Conservation (phyloP, 2,329 filamentous ascomycete species). For the Rhynchosporium agropyri region DNA sequence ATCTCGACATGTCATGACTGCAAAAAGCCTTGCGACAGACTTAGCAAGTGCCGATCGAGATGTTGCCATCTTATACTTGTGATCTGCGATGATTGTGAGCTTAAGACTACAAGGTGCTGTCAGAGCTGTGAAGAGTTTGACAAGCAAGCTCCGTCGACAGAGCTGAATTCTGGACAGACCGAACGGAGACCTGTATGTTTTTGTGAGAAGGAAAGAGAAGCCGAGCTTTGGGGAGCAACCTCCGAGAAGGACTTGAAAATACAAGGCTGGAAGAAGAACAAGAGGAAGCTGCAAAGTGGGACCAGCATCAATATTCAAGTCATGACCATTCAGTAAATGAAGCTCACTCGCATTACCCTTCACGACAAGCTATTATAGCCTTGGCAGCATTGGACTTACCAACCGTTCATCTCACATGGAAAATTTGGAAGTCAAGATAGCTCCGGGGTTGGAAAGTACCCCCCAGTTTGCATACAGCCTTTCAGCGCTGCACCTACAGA, state of each 20-base stretch:
- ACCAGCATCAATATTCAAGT: conserved; percentile 29
- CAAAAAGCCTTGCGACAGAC: conserved; percentile 29
- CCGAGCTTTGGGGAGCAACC: conserved; percentile 36
- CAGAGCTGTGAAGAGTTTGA: conserved; percentile 36
- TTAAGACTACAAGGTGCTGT: conserved; percentile 38
- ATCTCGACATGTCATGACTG: conserved; percentile 41
- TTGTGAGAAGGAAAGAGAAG: conserved; percentile 40
- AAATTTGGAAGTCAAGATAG: too few relatives aligned
- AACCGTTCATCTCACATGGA: too few relatives aligned
- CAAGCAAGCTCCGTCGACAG: background rate
- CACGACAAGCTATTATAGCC: background rate
- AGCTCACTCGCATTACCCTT: background rate
- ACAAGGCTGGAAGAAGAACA: conserved; percentile 27
- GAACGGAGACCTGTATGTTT: conserved; percentile 34
- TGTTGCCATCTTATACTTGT: conserved; percentile 42
- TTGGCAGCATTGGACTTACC: too few relatives aligned
- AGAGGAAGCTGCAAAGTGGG: conserved; percentile 2
- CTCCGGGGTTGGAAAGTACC: too few relatives aligned
- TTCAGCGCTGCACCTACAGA: too few relatives aligned
- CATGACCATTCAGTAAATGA: conserved; percentile 22
- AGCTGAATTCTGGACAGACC: conserved; percentile 1
- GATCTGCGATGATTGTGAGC: conserved; percentile 38
- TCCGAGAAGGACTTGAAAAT: conserved; percentile 20
- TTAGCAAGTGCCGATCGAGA: conserved; percentile 40
- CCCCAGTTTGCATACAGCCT: too few relatives aligned